These are phyloP conservation scores for Leptographium lundbergii DNA, from an alignment of 2,329 filamentous ascomycete species.

Conservation along the genomic window DNA sequence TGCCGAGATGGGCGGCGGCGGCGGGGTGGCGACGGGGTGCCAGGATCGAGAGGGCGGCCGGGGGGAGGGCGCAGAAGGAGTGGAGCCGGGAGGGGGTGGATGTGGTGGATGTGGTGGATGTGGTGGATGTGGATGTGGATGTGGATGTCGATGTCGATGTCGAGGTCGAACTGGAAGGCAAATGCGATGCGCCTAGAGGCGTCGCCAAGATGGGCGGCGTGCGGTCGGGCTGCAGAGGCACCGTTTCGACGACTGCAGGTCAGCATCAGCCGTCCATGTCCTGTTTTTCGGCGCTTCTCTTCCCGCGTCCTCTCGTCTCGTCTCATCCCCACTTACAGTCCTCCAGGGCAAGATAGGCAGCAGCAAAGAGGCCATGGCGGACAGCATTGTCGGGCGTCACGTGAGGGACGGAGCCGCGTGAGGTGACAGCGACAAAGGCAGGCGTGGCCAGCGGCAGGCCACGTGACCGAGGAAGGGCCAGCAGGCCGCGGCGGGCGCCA, in stretches of 20 bases:
- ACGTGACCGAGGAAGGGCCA: constrained; percentile 40
- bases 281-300: too few species aligned
- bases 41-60: constrained; percentile 55
- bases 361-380: constrained; percentile 51
- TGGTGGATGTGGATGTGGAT: background rate
- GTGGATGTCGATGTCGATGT: background rate
- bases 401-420: constrained; percentile 76
- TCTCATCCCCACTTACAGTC: constrained; percentile 56
- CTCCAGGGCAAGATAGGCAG: constrained; percentile 74
- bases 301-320: background rate
- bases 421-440: constrained; percentile 67
- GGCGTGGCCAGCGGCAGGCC: constrained; percentile 66
- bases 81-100: constrained; percentile 46
- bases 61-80: constrained; percentile 61
- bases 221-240: constrained; percentile 4
- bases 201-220: constrained; percentile 8
- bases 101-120: background rate
- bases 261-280: background rate
- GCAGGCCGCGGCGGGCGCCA: constrained; percentile 52
- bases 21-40: constrained; percentile 68
- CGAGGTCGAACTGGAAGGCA: background rate
- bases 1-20: constrained; percentile 56
- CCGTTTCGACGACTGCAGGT: constrained; percentile 7
- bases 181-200: too few species aligned
- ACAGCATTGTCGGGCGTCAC: constrained; percentile 72